A percentile compares a stretch with the other conserved stretches of the same genome.
These are phyloP conservation scores for Trametes polyzona DNA, from an alignment of 1,284 basidiomycete species.

Conservation along the genomic window DNA sequence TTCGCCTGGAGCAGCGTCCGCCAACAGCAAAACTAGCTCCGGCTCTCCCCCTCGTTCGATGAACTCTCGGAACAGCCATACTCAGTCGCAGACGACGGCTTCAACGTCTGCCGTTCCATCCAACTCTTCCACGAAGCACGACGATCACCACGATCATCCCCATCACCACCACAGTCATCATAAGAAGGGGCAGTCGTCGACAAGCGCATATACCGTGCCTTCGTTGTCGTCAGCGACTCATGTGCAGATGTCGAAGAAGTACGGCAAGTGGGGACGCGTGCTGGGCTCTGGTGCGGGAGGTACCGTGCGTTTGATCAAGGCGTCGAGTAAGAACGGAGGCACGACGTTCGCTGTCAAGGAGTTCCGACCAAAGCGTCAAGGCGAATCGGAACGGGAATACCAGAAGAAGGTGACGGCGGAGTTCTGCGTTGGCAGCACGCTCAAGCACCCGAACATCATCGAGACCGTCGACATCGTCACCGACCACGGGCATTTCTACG, in stretches of 20 bases:
- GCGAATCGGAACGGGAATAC: slow-evolving; percentile 95
- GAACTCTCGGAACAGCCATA: slow-evolving; percentile 27
- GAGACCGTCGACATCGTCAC: slow-evolving; percentile 98
- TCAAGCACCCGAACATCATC: slow-evolving; percentile 97
- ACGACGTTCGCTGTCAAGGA: slow-evolving; percentile 96
- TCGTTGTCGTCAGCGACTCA: slow-evolving; percentile 81
- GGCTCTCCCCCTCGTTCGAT: slow-evolving; percentile 34
- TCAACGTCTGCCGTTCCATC: slow-evolving; percentile 15
- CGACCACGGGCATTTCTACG: slow-evolving; percentile 97
- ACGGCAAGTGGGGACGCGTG: slow-evolving; percentile 98
- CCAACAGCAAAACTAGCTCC: slow-evolving; percentile 31
- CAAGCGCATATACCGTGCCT: slow-evolving; percentile 30
- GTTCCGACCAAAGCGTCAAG: slow-evolving; percentile 87
- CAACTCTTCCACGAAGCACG: slow-evolving; percentile 17
- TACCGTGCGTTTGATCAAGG: slow-evolving; percentile 96
- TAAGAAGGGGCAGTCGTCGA: slow-evolving; percentile 9
- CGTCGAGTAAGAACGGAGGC: slow-evolving; percentile 76
- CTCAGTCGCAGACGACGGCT: slow-evolving; percentile 20
- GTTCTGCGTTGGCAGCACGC: slow-evolving; percentile 95
- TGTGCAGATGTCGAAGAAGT: slow-evolving; percentile 95
- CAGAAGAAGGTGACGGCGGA: slow-evolving; percentile 99
- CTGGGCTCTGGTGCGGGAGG: slow-evolving; percentile 97
- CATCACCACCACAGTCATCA: slow-evolving; percentile 6
- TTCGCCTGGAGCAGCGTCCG: slow-evolving; percentile 32
- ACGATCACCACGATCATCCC: slow-evolving; percentile 15